These are phyloP conservation scores for Eucalyptus cloeziana DNA, from an alignment of 345 rosid species.

Conservation along the genomic window DNA sequence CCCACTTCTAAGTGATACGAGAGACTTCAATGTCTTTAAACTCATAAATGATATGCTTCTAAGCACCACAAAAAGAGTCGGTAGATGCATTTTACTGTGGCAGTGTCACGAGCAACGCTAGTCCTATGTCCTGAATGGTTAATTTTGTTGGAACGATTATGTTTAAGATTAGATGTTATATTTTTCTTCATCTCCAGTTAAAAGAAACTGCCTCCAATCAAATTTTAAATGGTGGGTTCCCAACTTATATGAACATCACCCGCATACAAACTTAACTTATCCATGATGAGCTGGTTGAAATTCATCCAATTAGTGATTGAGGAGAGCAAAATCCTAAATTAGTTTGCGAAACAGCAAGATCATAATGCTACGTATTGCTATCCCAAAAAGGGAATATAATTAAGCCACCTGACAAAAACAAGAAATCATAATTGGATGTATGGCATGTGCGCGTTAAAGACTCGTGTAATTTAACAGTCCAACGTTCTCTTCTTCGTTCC, in stretches of 20 bases:
- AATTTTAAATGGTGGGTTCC: not conserved
- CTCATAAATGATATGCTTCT: not conserved
- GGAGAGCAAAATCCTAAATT: not conserved
- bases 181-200: not conserved
- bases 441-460: not conserved
- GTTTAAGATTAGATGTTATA: not conserved
- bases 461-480: not conserved
- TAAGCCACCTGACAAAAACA: not conserved
- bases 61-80: not conserved
- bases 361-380: not conserved
- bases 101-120: not conserved
- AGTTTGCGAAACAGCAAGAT: not conserved
- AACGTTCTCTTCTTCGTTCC: not conserved
- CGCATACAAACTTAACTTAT: not conserved
- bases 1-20: not conserved
- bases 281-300: not conserved
- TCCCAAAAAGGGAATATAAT: not conserved
- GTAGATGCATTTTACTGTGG: not conserved
- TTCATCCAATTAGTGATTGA: not conserved
- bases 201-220: not conserved
- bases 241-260: not conserved
- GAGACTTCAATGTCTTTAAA: not conserved
- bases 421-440: not conserved
- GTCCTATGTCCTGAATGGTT: accelerated
- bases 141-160: not conserved